Conservation (phyloP, 208 protist genomes). For the Histomonas meleagridis region DNA sequence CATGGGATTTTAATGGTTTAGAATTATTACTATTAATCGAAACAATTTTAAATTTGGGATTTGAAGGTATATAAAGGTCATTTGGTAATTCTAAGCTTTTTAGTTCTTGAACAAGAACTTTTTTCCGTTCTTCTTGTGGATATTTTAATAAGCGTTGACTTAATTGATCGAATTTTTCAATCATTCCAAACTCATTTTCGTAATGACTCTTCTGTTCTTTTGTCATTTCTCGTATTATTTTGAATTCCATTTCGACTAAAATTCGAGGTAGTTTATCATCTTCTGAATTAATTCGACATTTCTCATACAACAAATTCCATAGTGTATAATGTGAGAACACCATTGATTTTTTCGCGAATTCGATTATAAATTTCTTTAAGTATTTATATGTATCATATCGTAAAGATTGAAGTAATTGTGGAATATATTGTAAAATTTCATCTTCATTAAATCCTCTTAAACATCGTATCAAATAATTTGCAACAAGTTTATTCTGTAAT, state of each 20-base stretch:
- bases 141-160: background rate
- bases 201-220: background rate
- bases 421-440: too few species aligned
- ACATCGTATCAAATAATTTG: too few species aligned
- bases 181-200: background rate
- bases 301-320: background rate
- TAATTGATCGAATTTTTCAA: background rate
- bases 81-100: background rate
- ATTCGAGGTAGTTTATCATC: background rate
- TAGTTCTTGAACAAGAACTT: background rate
- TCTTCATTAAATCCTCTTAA: too few species aligned
- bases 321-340: background rate
- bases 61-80: background rate
- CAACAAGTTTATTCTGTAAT: too few species aligned
- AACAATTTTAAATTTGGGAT: background rate
- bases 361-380: background rate
- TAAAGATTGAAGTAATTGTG: background rate
- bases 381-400: background rate
- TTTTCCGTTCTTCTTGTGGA: background rate
- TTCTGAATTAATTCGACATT: background rate
- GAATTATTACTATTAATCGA: background rate
- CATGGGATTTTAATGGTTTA: constrained; percentile 19
- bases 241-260: background rate
- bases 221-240: background rate
- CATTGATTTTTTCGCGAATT: background rate